phyloP scores from a whole-genome alignment of 345 rosid species.

The Camelina neglecta region DNA sequence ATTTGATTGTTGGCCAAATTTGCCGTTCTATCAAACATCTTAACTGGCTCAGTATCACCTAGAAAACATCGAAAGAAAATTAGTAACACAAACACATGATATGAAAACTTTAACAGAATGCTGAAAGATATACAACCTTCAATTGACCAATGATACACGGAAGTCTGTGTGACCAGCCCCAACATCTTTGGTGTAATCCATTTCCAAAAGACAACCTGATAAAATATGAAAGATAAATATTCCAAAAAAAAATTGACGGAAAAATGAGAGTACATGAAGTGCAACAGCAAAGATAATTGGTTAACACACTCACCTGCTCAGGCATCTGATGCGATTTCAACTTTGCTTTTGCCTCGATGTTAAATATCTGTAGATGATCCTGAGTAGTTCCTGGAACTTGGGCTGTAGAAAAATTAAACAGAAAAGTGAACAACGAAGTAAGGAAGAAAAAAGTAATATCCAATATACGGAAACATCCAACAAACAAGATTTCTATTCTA shows the following conservation, averaged over 20 bases:
- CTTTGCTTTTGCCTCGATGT: conserved; percentile 95
- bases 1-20: conserved; percentile 94
- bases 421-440: conserved; percentile 12
- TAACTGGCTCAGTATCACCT: conserved; percentile 98
- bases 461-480: conserved; percentile 1
- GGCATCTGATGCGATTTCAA: conserved; percentile 97
- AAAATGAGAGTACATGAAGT: neutral
- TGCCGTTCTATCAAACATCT: conserved; percentile 96
- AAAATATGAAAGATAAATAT: conserved; percentile 21
- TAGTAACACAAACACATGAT: conserved; percentile 16
- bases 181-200: conserved; percentile 94
- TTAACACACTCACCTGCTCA: conserved; percentile 70
- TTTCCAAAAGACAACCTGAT: conserved; percentile 96
- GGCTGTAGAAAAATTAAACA: conserved; percentile 56
- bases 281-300: conserved; percentile 17
- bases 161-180: conserved; percentile 87
- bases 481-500: conserved; percentile 19
- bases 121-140: conserved; percentile 63
- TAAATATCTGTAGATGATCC: conserved; percentile 98
- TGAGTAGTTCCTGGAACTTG: conserved; percentile 95
- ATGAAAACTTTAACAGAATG: conserved; percentile 16
- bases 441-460: conserved; percentile 4
- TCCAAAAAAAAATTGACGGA: neutral
- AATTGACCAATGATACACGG: conserved; percentile 98
- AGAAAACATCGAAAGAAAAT: conserved; percentile 31